Evolutionary conservation across 495 filamentous ascomycete genomes (phyloP), one percentile per base, ranked within the genome.

Genomic region (Pseudomonodictys pantanalensis): DNA sequence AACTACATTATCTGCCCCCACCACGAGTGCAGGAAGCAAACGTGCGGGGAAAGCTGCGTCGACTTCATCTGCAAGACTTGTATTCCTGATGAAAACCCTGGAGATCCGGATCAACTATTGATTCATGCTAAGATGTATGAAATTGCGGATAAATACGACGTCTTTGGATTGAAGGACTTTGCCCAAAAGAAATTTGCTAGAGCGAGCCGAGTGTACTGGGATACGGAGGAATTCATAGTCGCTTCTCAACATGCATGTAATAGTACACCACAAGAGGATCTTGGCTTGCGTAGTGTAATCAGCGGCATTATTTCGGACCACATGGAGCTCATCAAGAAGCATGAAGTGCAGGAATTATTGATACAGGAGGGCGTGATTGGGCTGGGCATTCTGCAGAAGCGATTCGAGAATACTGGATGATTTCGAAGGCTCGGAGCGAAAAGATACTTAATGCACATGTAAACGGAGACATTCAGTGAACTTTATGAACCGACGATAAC

Each of bases 111-210:
- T 9, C 41, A 44, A 44, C 20, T 15, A 6, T 17, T 39, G 8
- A n/a, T 22, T 3, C 38, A 55, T 28, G 52, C 25, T 15, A 42
- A 43, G 22, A 24, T 55, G 5, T 55, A 43, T 23, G 18, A 6
- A 9, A 30, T 55, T 17, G 52, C 35, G 8, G 54, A 57, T 11
- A 48, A 57, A 33, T 57, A 57, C 23, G 15, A 32, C n/a, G 18
- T 57, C 20, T 8, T 7, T 10, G 43, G 44, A 4, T 22, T 57
- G 5, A 57, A 57, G 26, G 44, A 41, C 10, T 8, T 22, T 17
- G 44, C 24, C 20, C 10, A 23, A 11, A 29, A 8, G 15, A 57
- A 57, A 32, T 52, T 57, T 44, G 15, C 8, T 15, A 7, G 32
- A 7, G 32, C 32, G 8, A 8, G 32, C 15, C 8, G 7, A 15